These are phyloP conservation scores for Ricinus communis DNA, from an alignment of 345 rosid genomes.

Conservation along the genomic window DNA sequence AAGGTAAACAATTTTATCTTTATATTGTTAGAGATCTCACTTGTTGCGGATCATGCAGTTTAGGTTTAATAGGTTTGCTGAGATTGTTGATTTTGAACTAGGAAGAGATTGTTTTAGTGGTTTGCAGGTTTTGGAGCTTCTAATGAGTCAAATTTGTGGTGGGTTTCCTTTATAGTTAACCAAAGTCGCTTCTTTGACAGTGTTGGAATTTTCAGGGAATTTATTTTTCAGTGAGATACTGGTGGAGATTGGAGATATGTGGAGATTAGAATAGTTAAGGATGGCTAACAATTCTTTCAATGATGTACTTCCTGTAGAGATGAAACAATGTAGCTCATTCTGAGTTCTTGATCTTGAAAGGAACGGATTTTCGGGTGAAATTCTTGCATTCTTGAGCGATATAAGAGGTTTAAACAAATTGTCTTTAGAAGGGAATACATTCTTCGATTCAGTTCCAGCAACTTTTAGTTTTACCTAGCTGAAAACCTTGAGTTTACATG, in stretches of 20 bases:
- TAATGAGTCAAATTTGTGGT: slow-evolving; percentile 51
- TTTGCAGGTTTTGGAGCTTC: slow-evolving; percentile 65
- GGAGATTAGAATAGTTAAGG: slow-evolving; percentile 54
- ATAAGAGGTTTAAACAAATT: slow-evolving; percentile 56
- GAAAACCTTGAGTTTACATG: slow-evolving; percentile 49
- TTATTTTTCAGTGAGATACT: slow-evolving; percentile 65
- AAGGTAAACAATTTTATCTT: no score
- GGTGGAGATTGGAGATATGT: slow-evolving; percentile 52
- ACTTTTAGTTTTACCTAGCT: slow-evolving; percentile 54
- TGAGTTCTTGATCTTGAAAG: slow-evolving; percentile 66
- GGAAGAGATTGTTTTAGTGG: slow-evolving; percentile 45
- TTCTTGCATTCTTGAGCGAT: slow-evolving; percentile 63
- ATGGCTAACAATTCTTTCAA: slow-evolving; percentile 68
- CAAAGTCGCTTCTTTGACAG: slow-evolving; percentile 34
- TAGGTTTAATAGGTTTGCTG: slow-evolving; percentile 57
- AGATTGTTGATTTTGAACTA: slow-evolving; percentile 43
- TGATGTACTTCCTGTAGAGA: slow-evolving; percentile 58
- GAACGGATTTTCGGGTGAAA: slow-evolving; percentile 54
- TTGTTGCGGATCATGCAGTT: slow-evolving; percentile 58
- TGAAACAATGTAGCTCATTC: slow-evolving; percentile 63
- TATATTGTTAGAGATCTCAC: no score
- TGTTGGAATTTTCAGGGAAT: slow-evolving; percentile 72
- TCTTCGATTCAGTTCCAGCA: slow-evolving; percentile 64
- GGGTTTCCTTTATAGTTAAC: slow-evolving; percentile 71
- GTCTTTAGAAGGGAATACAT: slow-evolving; percentile 59